These are phyloP conservation scores for Bombardia bombarda DNA, from an alignment of 495 filamentous ascomycete species.

Conservation along the genomic window DNA sequence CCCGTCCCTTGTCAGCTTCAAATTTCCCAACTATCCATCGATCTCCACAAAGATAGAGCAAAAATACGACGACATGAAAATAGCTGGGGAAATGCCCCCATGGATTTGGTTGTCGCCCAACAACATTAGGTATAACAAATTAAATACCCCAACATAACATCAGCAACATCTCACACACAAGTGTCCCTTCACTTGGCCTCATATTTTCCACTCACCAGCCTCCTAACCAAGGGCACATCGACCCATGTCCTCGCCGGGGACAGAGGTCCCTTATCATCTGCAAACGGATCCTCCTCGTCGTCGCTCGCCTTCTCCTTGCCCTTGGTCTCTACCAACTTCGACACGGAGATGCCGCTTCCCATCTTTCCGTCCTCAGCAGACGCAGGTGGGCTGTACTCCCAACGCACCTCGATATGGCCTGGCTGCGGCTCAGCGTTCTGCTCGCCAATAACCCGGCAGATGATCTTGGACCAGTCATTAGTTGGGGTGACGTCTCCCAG, in stretches of 20 bases:
- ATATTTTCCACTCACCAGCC: slow-evolving; percentile 75
- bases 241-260: slow-evolving; percentile 53
- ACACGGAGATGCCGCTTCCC: slow-evolving; percentile 57
- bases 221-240: slow-evolving; percentile 61
- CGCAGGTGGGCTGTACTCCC: slow-evolving; percentile 52
- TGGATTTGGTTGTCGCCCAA: no score
- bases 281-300: slow-evolving; percentile 33
- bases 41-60: no score
- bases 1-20: no score
- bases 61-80: no score
- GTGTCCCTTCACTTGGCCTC: slow-evolving; percentile 33
- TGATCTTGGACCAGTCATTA: slow-evolving; percentile 55
- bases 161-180: not conserved
- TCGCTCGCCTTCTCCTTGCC: slow-evolving; percentile 29
- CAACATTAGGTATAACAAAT: no score
- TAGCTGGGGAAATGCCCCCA: no score
- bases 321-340: slow-evolving; percentile 34
- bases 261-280: slow-evolving; percentile 27
- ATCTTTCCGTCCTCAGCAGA: slow-evolving; percentile 34
- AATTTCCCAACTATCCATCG: no score
- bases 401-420: slow-evolving; percentile 71
- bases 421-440: slow-evolving; percentile 68
- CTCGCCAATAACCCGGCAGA: slow-evolving; percentile 66
- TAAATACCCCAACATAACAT: no score
- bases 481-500: slow-evolving; percentile 71